These are phyloP conservation scores for Erodium moschatum DNA, from an alignment of 441 rosid species.

Conservation along the genomic window DNA sequence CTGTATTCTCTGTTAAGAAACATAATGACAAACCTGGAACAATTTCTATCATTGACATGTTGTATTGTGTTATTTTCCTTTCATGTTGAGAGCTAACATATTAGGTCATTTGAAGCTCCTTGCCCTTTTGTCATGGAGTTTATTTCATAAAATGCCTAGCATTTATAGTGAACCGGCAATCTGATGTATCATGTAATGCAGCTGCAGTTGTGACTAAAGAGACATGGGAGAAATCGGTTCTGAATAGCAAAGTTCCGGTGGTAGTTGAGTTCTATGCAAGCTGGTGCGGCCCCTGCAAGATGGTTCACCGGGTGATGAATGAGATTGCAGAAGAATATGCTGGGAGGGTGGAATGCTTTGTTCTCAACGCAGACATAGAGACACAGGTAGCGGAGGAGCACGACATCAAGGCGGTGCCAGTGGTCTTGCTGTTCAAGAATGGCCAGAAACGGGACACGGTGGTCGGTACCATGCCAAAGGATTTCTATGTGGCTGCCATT, in stretches of 20 bases:
- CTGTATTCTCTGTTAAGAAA: neutral
- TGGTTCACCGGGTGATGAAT: slow-evolving; percentile 76
- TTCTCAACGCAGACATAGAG: slow-evolving; percentile 63
- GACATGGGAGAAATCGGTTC: slow-evolving; percentile 53
- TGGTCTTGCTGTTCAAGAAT: slow-evolving; percentile 72
- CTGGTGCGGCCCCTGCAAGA: slow-evolving; percentile 96
- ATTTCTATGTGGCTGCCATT: slow-evolving; percentile 73
- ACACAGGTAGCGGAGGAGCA: slow-evolving; percentile 53
- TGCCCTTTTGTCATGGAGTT: too few species aligned
- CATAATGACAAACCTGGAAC: neutral
- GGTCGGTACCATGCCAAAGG: slow-evolving; percentile 93
- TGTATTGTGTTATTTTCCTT: too few species aligned
- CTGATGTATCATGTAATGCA: slow-evolving; percentile 22
- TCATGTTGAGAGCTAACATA: too few species aligned
- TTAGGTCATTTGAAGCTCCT: too few species aligned
- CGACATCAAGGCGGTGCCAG: slow-evolving; percentile 79
- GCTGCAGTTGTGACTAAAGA: slow-evolving; percentile 46
- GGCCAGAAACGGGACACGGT: slow-evolving; percentile 68
- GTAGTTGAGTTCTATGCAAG: slow-evolving; percentile 83
- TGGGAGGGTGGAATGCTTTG: slow-evolving; percentile 58
- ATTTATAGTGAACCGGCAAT: neutral
- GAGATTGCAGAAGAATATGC: slow-evolving; percentile 73
- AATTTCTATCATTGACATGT: neutral
- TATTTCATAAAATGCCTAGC: too few species aligned
- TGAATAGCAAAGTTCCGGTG: slow-evolving; percentile 58